Percentiles rank a stretch among this genome's conserved stretches.
These are phyloP conservation scores for Kwoniella heveanensis DNA, from an alignment of 768 basidiomycete species.

Conservation along the genomic window DNA sequence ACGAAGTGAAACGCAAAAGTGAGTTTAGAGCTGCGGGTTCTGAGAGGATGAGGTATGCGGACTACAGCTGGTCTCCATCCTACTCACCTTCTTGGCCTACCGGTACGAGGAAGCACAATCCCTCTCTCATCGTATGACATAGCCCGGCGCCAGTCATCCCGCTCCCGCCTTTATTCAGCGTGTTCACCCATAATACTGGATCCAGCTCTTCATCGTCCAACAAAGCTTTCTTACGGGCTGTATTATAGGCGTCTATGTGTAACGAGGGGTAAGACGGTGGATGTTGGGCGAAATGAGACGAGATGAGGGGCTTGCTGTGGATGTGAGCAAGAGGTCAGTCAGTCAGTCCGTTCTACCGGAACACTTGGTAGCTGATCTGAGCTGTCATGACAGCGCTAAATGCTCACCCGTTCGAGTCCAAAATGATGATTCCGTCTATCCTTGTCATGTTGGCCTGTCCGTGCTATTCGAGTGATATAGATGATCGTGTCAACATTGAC, in stretches of 20 bases:
- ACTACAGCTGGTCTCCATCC: background rate
- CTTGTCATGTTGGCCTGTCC: slow-evolving; percentile 37
- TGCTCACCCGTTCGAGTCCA: slow-evolving; percentile 50
- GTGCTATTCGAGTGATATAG: background rate
- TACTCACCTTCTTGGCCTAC: slow-evolving; percentile 81
- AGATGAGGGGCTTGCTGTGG: slow-evolving; percentile 70
- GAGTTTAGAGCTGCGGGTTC: too few relatives aligned
- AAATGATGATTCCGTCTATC: slow-evolving; percentile 55
- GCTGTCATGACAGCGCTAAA: too few relatives aligned
- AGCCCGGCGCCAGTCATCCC: slow-evolving; percentile 61
- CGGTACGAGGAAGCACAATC: slow-evolving; percentile 75
- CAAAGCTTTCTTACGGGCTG: slow-evolving; percentile 63
- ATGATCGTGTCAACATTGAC: background rate
- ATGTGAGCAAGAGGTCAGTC: slow-evolving; percentile 7
- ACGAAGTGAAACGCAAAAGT: too few relatives aligned
- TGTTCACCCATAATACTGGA: slow-evolving; percentile 51
- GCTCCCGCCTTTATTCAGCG: slow-evolving; percentile 27
- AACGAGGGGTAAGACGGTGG: slow-evolving; percentile 76
- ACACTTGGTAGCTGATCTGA: too few relatives aligned
- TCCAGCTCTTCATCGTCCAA: slow-evolving; percentile 41
- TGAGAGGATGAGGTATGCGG: too few relatives aligned
- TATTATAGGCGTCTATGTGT: slow-evolving; percentile 82
- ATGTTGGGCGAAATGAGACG: slow-evolving; percentile 82
- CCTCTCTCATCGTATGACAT: slow-evolving; percentile 77
- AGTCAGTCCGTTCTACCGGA: background rate